These are phyloP conservation scores for Juglanconis oblonga DNA, from an alignment of 2,329 filamentous ascomycete species.

Conservation along the genomic window DNA sequence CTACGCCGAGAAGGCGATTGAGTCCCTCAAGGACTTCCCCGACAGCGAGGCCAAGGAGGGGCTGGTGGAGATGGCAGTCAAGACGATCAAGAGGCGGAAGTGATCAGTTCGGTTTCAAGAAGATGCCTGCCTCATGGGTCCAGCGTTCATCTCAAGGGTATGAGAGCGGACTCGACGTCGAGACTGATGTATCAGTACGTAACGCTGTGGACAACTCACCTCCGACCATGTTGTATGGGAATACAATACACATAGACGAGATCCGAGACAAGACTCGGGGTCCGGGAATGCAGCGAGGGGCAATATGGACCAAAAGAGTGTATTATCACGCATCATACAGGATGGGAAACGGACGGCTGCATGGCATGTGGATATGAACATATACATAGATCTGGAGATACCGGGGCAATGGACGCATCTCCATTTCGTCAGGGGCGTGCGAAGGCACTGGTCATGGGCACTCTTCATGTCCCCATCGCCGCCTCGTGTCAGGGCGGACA, in stretches of 20 bases:
- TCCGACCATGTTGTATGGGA: background rate
- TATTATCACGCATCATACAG: conserved; percentile 11
- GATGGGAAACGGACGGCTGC: background rate
- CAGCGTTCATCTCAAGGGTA: background rate
- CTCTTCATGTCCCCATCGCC: too few species aligned
- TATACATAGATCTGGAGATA: background rate
- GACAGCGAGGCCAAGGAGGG: conserved; percentile 94
- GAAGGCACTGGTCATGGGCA: too few species aligned
- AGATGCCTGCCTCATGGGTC: background rate
- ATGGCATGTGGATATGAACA: background rate
- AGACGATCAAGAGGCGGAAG: conserved; percentile 85
- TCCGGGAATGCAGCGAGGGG: background rate
- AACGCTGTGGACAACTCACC: conserved; percentile 1
- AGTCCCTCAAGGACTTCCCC: conserved; percentile 80
- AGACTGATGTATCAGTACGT: background rate
- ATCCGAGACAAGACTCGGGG: background rate
- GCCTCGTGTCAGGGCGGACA: too few species aligned
- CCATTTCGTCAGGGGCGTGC: background rate
- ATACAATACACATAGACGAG: background rate
- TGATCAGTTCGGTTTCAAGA: conserved; percentile 37
- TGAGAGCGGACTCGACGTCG: background rate
- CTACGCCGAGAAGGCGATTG: conserved; percentile 83
- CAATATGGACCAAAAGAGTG: background rate
- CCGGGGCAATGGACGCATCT: background rate
- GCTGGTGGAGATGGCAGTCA: conserved; percentile 88